Conservation (phyloP, 2,329 filamentous ascomycete species). For the Paecilomyces sp. region DNA sequence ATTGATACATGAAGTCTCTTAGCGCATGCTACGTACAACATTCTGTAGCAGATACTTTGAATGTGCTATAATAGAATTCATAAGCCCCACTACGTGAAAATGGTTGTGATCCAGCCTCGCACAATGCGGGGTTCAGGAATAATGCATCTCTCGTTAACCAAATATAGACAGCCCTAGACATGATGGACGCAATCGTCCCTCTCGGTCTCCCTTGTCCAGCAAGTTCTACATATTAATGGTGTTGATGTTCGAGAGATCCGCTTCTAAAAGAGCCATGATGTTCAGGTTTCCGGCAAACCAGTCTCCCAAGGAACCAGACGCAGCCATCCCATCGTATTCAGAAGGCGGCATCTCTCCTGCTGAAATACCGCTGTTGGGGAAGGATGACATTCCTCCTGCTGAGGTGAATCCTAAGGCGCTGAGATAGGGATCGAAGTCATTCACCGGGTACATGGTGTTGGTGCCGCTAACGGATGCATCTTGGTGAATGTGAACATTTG, state of each 20-base stretch:
- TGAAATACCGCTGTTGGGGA: neutral
- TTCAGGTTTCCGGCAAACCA: constrained; percentile 11
- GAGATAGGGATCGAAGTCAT: constrained; percentile 10
- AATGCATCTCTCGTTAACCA: neutral
- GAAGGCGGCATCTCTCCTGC: neutral
- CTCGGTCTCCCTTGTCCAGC: neutral
- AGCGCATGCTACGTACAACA: neutral
- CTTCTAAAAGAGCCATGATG: constrained; percentile 9
- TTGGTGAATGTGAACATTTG: neutral
- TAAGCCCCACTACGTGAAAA: neutral
- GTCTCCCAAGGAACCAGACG: constrained; percentile 6
- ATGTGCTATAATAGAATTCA: neutral
- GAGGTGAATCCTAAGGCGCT: constrained; percentile 9
- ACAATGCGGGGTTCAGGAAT: neutral
- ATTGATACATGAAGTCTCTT: neutral
- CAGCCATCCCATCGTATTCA: neutral
- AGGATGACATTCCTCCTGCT: constrained; percentile 4
- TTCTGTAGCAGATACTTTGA: neutral
- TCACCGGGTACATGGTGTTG: neutral
- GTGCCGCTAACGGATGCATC: neutral
- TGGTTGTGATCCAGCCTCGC: neutral
- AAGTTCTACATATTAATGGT: neutral
- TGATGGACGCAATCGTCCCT: too few species aligned
- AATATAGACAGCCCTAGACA: too few species aligned
- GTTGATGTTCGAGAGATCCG: constrained; percentile 7